Base-by-base conservation (phyloP, 208 protist genomes). In the Acanthamoeba culbertsoni region DNA sequence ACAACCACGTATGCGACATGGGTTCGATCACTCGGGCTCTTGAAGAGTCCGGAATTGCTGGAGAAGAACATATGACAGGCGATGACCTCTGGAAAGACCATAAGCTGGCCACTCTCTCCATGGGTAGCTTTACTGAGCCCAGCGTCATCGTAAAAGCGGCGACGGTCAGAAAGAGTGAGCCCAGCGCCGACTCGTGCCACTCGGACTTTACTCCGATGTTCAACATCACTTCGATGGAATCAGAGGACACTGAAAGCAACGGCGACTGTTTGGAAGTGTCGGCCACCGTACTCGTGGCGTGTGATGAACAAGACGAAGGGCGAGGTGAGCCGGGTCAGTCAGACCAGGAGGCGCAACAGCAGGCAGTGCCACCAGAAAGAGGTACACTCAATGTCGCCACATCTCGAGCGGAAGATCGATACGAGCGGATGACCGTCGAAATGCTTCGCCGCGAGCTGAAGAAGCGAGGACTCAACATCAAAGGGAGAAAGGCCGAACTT, bases 361-460 rank as follows among this genome's bases (percentile, higher is more conserved):
- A 55, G 2, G 37, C 59, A 2, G 3, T 65, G n/a, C n/a, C n/a
- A n/a, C n/a, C n/a, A n/a, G n/a, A n/a, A n/a, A n/a, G n/a, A n/a
- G n/a, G n/a, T n/a, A n/a, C n/a, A n/a, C n/a, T n/a, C n/a, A n/a
- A n/a, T n/a, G n/a, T n/a, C n/a, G n/a, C n/a, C n/a, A n/a, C n/a
- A n/a, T n/a, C n/a, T n/a, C n/a, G n/a, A n/a, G n/a, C 59, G 14
- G 59, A 68, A n/a, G 59, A 68, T n/a, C 20, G 26, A 10, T 33
- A 33, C n/a, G 63, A 20, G 10, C 1, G 6, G 73, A 86, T 86
- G 77, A 86, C 26, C 14, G 77, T 86, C n/a, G 37, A 33, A 6
- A 28, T 10, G 77, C 77, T 86, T 23, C 43, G 51, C 14, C n/a
- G 46, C 6, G 77, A 86, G 77, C 77, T 86, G n/a, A 86, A 86